phyloP scores from a whole-genome alignment of 2,329 filamentous ascomycete genomes.

The Xylaria sp. region DNA sequence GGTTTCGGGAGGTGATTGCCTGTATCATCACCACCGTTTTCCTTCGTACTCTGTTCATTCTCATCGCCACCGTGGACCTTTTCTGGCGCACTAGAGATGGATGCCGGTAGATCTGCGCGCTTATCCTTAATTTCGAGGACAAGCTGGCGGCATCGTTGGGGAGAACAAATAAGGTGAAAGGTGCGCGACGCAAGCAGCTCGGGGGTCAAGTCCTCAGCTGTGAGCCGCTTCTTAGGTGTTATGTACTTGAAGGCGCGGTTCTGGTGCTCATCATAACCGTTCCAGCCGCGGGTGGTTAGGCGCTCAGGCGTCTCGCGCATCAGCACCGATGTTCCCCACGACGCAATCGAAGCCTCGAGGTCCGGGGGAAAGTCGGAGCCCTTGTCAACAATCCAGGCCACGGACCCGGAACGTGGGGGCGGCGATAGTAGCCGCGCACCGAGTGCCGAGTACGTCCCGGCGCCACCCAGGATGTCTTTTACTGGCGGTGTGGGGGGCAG shows the following conservation, averaged over 20 bases:
- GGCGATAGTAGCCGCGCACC: conserved; percentile 89
- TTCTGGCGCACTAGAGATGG: neutral
- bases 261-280: conserved; percentile 79
- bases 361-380: conserved; percentile 82
- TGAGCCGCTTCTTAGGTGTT: conserved; percentile 83
- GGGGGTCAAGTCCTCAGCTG: conserved; percentile 71
- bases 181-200: conserved; percentile 72
- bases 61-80: neutral
- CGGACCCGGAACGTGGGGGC: conserved; percentile 63
- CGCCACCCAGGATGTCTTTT: conserved; percentile 83
- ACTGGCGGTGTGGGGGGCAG: conserved; percentile 70
- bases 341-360: conserved; percentile 66
- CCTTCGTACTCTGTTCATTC: neutral
- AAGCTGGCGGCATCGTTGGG: conserved; percentile 75
- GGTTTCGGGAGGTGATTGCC: conserved; percentile 55
- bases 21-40: conserved; percentile 5
- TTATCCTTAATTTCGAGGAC: conserved; percentile 71
- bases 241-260: conserved; percentile 82
- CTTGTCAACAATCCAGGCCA: conserved; percentile 91
- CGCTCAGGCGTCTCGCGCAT: conserved; percentile 69
- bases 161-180: conserved; percentile 88
- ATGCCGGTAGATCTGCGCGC: conserved; percentile 48
- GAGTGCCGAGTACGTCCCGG: conserved; percentile 83
- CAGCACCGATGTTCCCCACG: conserved; percentile 77
- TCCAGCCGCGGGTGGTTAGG: conserved; percentile 89